phyloP scores from a whole-genome alignment of 106 monocot species.

The Dioscorea alata region DNA sequence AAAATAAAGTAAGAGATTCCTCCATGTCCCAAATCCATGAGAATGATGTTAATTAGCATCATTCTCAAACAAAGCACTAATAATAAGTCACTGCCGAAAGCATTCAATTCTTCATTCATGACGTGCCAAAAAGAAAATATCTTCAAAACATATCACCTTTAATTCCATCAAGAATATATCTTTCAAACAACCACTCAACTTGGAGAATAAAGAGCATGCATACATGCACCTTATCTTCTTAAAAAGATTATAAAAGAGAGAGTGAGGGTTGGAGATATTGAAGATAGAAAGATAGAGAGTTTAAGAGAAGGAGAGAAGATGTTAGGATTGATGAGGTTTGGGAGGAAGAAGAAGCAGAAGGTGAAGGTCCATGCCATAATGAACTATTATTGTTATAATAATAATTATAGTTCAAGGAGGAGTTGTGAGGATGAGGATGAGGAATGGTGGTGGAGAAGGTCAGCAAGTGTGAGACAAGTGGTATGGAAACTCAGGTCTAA shows the following conservation, averaged over 20 bases:
- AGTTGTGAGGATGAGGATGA: no score
- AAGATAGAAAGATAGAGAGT: no score
- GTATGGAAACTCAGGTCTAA: slow-evolving; percentile 9
- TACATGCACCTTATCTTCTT: not conserved
- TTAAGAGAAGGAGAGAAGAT: not conserved
- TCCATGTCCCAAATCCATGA: no score
- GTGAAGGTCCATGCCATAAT: no score
- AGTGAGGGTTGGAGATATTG: no score
- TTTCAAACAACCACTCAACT: not conserved
- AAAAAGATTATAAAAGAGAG: no score
- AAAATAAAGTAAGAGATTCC: no score
- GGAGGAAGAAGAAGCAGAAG: no score
- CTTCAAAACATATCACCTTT: not conserved
- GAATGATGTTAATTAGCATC: not conserved
- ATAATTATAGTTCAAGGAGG: no score
- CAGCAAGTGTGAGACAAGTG: not conserved
- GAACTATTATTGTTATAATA: no score
- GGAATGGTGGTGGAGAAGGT: no score
- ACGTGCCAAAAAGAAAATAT: not conserved
- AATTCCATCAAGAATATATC: not conserved
- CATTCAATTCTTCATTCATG: not conserved
- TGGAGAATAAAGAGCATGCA: not conserved
- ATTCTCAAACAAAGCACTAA: not conserved
- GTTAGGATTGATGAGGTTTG: not conserved
- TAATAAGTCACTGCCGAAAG: not conserved